Conservation (phyloP, 805 yeast species). For the Candida palmyrensis region DNA sequence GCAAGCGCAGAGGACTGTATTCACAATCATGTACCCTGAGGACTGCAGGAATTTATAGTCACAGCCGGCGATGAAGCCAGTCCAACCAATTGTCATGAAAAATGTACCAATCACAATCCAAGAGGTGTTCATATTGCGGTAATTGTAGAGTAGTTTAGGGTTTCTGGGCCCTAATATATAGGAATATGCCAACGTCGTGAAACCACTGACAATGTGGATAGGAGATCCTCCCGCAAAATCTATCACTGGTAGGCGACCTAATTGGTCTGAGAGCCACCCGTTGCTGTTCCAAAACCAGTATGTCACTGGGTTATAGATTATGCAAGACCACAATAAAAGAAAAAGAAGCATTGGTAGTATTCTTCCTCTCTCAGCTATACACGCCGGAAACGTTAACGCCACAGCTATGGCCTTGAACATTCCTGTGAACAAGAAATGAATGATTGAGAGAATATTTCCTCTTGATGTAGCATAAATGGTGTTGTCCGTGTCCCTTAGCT, state of each 20-base stretch:
- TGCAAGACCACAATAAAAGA: slow-evolving; percentile 33
- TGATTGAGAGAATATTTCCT: slow-evolving; percentile 31
- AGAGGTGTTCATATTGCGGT: slow-evolving; percentile 31
- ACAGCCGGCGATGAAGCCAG: slow-evolving; percentile 39
- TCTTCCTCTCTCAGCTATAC: slow-evolving; percentile 40
- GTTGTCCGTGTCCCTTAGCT: slow-evolving; percentile 13
- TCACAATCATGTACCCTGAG: slow-evolving; percentile 26
- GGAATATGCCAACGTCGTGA: slow-evolving; percentile 39
- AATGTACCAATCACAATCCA: slow-evolving; percentile 29
- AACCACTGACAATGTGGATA: slow-evolving; percentile 42
- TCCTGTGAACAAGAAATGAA: slow-evolving; percentile 37
- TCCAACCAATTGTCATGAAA: slow-evolving; percentile 33
- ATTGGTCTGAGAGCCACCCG: slow-evolving; percentile 38
- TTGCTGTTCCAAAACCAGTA: slow-evolving; percentile 42
- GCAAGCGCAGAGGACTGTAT: slow-evolving; percentile 29
- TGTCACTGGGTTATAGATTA: slow-evolving; percentile 38
- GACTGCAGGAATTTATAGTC: slow-evolving; percentile 32
- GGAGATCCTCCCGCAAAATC: slow-evolving; percentile 44
- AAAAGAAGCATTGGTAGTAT: slow-evolving; percentile 37
- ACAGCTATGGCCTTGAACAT: slow-evolving; percentile 34
- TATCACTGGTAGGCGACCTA: slow-evolving; percentile 28
- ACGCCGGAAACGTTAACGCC: slow-evolving; percentile 39
- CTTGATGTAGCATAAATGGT: slow-evolving; percentile 28
- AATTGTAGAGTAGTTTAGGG: slow-evolving; percentile 30
- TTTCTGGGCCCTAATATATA: slow-evolving; percentile 39